These are phyloP conservation scores for Bruguiera parviflora DNA, from an alignment of 345 rosid species.

Conservation along the genomic window DNA sequence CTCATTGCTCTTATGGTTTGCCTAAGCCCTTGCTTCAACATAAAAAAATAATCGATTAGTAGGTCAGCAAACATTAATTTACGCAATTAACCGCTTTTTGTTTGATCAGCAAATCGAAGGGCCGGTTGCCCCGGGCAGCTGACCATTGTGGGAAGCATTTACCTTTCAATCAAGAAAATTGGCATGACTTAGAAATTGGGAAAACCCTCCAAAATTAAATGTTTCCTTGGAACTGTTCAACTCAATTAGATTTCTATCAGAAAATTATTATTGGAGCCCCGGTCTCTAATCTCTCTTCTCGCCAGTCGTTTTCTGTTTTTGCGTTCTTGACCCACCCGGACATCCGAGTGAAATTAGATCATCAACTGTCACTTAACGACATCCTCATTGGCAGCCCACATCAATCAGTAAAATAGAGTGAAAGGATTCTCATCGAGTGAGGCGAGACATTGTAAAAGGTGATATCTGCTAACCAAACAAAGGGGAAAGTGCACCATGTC, in stretches of 20 bases:
- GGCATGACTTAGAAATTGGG: not conserved
- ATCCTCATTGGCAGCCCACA: constrained; percentile 13
- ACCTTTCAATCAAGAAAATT: not conserved
- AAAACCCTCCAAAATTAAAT: not conserved
- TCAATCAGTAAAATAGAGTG: not conserved
- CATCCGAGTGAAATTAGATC: constrained; percentile 1
- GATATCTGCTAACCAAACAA: not conserved
- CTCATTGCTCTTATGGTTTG: no score
- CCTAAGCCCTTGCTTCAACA: no score
- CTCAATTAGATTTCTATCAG: not conserved
- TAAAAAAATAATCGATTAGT: no score
- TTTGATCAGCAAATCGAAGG: not conserved
- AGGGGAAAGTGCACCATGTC: not conserved
- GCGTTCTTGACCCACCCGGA: not conserved
- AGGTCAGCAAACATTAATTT: no score
- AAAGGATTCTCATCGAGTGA: not conserved
- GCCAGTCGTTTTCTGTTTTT: no score
- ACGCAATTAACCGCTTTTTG: not conserved
- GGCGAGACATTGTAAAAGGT: not conserved
- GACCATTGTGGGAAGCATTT: not conserved
- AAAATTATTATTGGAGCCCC: not conserved
- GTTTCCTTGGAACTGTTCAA: no score
- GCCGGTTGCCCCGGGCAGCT: not conserved
- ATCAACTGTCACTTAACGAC: constrained; percentile 12
- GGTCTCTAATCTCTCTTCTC: not conserved